Evolutionary conservation across 1,284 basidiomycete genomes (phyloP), one percentile per base, ranked within the genome.

Genomic region (Mrakiaceae sp.): DNA sequence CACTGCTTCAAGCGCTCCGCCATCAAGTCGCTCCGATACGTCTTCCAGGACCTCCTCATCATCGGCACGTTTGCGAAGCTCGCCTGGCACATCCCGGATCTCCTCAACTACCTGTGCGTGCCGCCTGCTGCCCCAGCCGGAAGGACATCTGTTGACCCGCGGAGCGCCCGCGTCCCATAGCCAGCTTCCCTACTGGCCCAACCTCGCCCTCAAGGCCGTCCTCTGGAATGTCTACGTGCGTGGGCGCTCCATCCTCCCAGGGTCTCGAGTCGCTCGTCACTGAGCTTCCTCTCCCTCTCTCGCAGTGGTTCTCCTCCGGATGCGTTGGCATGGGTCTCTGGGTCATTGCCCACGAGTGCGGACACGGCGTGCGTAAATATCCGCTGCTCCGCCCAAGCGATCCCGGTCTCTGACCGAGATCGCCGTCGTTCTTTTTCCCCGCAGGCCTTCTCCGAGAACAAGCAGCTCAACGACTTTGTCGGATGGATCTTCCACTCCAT

Each of bases 401-500:
- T 14, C 8, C 8, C 48, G 9, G 9, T 49, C 9, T 14, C 9
- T 14, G 55, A 57, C 14, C 46, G 55, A 5, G 55, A 43, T 43
- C 55, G 46, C 55, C 55, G 27, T 27, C 27, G 27, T 27, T 27
- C 27, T 27, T 27, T 27, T 27, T 27, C 27, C 27, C 27, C 27
- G 27, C 27, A 57, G 14, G 89, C 89, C 0, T 98, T 91, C 81
- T 96, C 92, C 12, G 86, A 93, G 70, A 93, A 87, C 70, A 98
- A 97, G 80, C 75, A 80, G 46, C 81, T 98, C 77, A 98, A 98
- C 81, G 92, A 98, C 81, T 76, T 84, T 50, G 90, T 95, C 69
- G 95, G 95, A 43, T 96, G 90, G 88, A 75, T 97, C 68, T 81
- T 98, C 49, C 96, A 98, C 78, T 97, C 94, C 53, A 83, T 83